Conservation (phyloP, 1,139 yeast genomes). For the Blastobotrys serpentis region DNA sequence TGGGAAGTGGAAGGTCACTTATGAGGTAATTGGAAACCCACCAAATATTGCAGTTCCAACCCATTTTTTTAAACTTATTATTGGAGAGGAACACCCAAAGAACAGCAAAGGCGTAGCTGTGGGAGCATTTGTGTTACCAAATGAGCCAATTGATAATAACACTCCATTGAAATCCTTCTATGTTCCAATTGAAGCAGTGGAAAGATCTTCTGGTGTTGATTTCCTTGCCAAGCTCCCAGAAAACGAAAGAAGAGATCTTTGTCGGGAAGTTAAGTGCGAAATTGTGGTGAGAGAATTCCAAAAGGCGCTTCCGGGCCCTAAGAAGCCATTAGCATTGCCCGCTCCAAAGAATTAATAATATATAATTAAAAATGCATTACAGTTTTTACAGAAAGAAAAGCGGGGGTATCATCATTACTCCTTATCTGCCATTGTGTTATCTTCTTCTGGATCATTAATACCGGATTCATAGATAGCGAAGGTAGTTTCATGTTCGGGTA, state of each 20-base stretch:
- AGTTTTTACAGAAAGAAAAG: not conserved
- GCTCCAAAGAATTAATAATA: slow-evolving; percentile 35
- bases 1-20: slow-evolving; percentile 77
- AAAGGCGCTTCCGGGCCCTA: slow-evolving; percentile 42
- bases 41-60: slow-evolving; percentile 97
- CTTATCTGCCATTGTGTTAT: slow-evolving; percentile 30
- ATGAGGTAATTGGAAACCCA: slow-evolving; percentile 95
- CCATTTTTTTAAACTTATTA: slow-evolving; percentile 86
- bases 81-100: slow-evolving; percentile 60
- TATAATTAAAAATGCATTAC: slow-evolving; percentile 2
- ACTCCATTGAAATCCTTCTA: slow-evolving; percentile 72
- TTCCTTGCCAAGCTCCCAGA: slow-evolving; percentile 68
- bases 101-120: slow-evolving; percentile 58
- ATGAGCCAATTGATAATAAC: slow-evolving; percentile 66
- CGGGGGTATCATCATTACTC: slow-evolving; percentile 7
- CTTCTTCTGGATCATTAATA: slow-evolving; percentile 92
- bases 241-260: slow-evolving; percentile 61
- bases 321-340: slow-evolving; percentile 37
- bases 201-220: slow-evolving; percentile 80
- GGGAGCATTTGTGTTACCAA: slow-evolving; percentile 93
- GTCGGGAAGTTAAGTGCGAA: slow-evolving; percentile 77
- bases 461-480: slow-evolving; percentile 98
- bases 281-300: slow-evolving; percentile 81
- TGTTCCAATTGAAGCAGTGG: slow-evolving; percentile 88
- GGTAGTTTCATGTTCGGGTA: slow-evolving; percentile 92